phyloP scores from a whole-genome alignment of 2,329 filamentous ascomycete genomes.

The Apiospora saccharicola region DNA sequence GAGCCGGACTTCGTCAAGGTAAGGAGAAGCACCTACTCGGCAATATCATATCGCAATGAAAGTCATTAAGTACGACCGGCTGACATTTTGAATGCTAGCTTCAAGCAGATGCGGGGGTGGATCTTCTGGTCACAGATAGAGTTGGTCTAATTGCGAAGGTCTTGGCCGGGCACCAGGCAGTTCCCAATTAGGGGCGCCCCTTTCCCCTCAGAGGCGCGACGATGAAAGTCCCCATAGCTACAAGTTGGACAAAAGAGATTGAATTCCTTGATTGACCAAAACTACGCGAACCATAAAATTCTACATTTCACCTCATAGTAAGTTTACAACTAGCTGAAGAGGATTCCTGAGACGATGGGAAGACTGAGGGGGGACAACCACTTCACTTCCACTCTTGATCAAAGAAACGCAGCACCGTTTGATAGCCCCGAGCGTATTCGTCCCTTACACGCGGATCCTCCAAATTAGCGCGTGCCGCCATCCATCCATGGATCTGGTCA shows the following conservation, averaged over 20 bases:
- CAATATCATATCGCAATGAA: neutral
- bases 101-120: conserved; percentile 28
- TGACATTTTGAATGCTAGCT: too few species aligned
- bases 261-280: too few species aligned
- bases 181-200: too few species aligned
- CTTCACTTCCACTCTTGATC: conserved; percentile 47
- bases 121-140: conserved; percentile 28
- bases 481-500: conserved; percentile 74
- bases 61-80: too few species aligned
- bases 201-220: too few species aligned
- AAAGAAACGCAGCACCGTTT: conserved; percentile 63
- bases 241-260: too few species aligned
- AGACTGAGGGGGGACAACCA: too few species aligned
- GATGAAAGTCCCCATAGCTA: too few species aligned
- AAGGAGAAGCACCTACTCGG: conserved; percentile 6
- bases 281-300: too few species aligned
- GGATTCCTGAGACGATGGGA: too few species aligned
- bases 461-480: conserved; percentile 70
- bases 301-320: too few species aligned
- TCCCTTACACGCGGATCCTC: conserved; percentile 60
- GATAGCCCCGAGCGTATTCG: conserved; percentile 67
- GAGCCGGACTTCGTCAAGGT: conserved; percentile 34
- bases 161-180: neutral
- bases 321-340: too few species aligned
- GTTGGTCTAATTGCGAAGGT: conserved; percentile 25